Evolutionary conservation across 257 asterid genomes (phyloP), one percentile per base, ranked within the genome.

Genomic region (Dorcoceras hygrometricum): DNA sequence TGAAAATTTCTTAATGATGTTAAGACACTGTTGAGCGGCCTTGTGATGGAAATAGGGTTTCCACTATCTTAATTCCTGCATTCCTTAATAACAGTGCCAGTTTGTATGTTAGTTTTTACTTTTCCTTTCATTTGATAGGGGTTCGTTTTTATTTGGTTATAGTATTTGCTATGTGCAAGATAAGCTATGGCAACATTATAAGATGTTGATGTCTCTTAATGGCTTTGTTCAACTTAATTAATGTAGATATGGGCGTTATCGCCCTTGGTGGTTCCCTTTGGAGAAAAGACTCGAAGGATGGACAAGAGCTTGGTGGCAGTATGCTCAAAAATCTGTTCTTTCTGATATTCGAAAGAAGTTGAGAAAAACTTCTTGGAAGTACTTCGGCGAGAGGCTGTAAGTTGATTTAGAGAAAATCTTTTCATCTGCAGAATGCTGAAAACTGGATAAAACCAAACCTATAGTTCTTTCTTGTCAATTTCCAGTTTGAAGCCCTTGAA

Each of bases 251-350:
- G 98, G 98, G 20, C 88, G 94, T 8, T 90, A 83, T 78, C 95
- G 97, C 57, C 98, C 98, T 76, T 92, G 92, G 96, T 73, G 84
- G 90, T 81, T 88, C 82, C 97, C 97, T 72, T 69, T 93, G 79
- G 79, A 70, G 54, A 73, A 80, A 82, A 90, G 81, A 81, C 84
- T 76, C 59, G 70, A 73, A 60, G 98, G 98, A 73, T 93, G 98
- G 98, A 89, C 90, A 76, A 83, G 78, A 71, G 88, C 89, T 31
- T 93, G 98, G 98, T 93, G 98, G 98, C 88, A 80, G 68, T 93
- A 93, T 71, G 96, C 98, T 63, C 96, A 90, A 64, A 79, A 85
- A 73, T 84, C 97, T 77, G 86, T 90, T 80, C 87, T 90, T 68
- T 81, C 87, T 63, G 97, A 93, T 78, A 95, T 93, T 71, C 89